phyloP scores from a whole-genome alignment of 768 basidiomycete genomes.

The Boletus edulis region DNA sequence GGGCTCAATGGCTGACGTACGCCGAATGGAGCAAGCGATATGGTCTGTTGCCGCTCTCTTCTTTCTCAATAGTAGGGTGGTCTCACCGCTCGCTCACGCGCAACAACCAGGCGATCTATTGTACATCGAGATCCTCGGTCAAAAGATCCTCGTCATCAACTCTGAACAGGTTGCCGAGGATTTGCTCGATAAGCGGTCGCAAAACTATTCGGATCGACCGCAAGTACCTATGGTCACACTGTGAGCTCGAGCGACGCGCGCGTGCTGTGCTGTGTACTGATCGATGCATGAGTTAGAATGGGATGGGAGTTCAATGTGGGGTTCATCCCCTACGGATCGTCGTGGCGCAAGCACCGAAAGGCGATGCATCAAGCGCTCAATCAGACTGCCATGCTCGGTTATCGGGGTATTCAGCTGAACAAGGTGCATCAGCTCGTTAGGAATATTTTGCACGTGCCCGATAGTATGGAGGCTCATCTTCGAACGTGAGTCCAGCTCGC shows the following conservation, averaged over 20 bases:
- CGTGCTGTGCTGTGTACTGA: not conserved
- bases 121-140: slow-evolving; percentile 27
- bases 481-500: slow-evolving; percentile 10
- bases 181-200: slow-evolving; percentile 28
- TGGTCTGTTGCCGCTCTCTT: slow-evolving; percentile 26
- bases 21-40: slow-evolving; percentile 42
- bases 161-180: slow-evolving; percentile 25
- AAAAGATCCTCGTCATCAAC: slow-evolving; percentile 23
- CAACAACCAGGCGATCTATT: slow-evolving; percentile 20
- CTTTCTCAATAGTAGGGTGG: not conserved
- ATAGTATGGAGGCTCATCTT: slow-evolving; percentile 25
- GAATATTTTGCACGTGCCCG: slow-evolving; percentile 28
- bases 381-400: slow-evolving; percentile 28
- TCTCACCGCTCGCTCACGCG: not conserved
- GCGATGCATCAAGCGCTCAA: slow-evolving; percentile 37
- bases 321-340: slow-evolving; percentile 34
- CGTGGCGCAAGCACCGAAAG: slow-evolving; percentile 38
- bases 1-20: slow-evolving; percentile 38
- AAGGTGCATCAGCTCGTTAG: slow-evolving; percentile 32
- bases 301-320: slow-evolving; percentile 40
- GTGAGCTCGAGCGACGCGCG: slow-evolving; percentile 3
- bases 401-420: slow-evolving; percentile 31
- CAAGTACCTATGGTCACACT: slow-evolving; percentile 21
- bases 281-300: slow-evolving; percentile 15
- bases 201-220: slow-evolving; percentile 28